Evolutionary conservation across 192 early-diverging fungal genomes (phyloP), one percentile per base, ranked within the genome.

Genomic region (Coemansia sp.): DNA sequence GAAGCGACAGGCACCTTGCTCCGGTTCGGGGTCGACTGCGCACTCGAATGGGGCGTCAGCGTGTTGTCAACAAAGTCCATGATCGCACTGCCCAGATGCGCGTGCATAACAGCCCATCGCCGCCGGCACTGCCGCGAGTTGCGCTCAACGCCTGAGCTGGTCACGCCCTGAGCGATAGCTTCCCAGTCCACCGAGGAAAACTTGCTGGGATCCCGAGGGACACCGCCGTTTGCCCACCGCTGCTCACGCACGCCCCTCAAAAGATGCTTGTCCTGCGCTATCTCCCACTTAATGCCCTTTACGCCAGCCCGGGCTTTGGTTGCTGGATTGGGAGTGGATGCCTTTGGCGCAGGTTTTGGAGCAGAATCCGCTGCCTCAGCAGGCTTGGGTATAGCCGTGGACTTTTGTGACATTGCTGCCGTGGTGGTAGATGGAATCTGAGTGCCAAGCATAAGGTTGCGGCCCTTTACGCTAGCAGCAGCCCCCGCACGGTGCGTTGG

Each of bases 41-140:
- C 66, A 45, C 79, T 82, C 3, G 79, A 81, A 35, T 76, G 79
- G 14, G 79, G 79, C 20, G 79, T 76, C 15, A 75, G 71, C 56
- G 71, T 56, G 32, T 66, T 74, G 55, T 82, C 79, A 36, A 82
- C 79, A 69, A 76, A 82, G 22, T 82, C 79, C 79, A 82, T 75
- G 18, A 82, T 82, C 8, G 74, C 68, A 6, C 60, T 43, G 39
- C 79, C 79, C 67, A 82, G 59, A 20, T 82, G 79, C 15, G 60
- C 56, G 28, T 74, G 59, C 71, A 82, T 76, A 17, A 76, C 75
- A 2, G 79, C 74, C 79, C 79, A 82, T 20, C 79, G 79, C n/a
- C 79, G 67, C 15, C 75, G 71, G 14, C 79, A 82, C 52, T 82
- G 79, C 15, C 75, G 60, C 3, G 74, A 64, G 20, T 56, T 82